Percentiles rank a stretch among this genome's conserved stretches.
Evolutionary conservation across 768 basidiomycete species (phyloP).

Genomic region (Nidula microcarpa): DNA sequence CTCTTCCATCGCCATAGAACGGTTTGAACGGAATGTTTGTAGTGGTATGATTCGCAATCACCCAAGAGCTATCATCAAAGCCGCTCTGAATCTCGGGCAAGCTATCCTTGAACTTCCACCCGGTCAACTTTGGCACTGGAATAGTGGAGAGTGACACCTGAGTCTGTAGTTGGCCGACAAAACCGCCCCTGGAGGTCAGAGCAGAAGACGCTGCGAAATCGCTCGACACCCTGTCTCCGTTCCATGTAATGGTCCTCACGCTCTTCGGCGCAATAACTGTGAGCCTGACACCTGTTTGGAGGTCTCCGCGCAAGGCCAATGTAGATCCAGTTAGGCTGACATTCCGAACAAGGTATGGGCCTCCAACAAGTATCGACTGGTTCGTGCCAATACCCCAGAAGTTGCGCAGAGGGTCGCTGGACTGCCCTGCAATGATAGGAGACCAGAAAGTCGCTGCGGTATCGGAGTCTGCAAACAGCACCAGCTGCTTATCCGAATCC

Average conservation of each 20-base stretch:
- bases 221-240: slow-evolving; percentile 47
- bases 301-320: slow-evolving; percentile 66
- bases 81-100: slow-evolving; percentile 60
- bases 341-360: slow-evolving; percentile 61
- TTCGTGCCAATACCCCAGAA: slow-evolving; percentile 79
- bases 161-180: slow-evolving; percentile 44
- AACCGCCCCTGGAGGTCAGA: slow-evolving; percentile 37
- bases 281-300: slow-evolving; percentile 54
- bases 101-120: slow-evolving; percentile 77
- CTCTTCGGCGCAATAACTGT: slow-evolving; percentile 60
- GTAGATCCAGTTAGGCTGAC: slow-evolving; percentile 44
- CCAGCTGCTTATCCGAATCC: slow-evolving; percentile 64
- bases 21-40: slow-evolving; percentile 74
- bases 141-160: slow-evolving; percentile 17
- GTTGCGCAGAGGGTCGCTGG: slow-evolving; percentile 41
- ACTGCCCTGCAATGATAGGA: slow-evolving; percentile 50
- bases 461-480: slow-evolving; percentile 63
- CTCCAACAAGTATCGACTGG: slow-evolving; percentile 58
- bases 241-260: slow-evolving; percentile 65
- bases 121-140: slow-evolving; percentile 45
- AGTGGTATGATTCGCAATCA: slow-evolving; percentile 61
- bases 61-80: slow-evolving; percentile 68
- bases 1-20: slow-evolving; percentile 67
- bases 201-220: slow-evolving; percentile 23
- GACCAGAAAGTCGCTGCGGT: slow-evolving; percentile 77